These are phyloP conservation scores for Wallacemonas sp. DNA, from an alignment of 208 protist genomes.

Conservation along the genomic window DNA sequence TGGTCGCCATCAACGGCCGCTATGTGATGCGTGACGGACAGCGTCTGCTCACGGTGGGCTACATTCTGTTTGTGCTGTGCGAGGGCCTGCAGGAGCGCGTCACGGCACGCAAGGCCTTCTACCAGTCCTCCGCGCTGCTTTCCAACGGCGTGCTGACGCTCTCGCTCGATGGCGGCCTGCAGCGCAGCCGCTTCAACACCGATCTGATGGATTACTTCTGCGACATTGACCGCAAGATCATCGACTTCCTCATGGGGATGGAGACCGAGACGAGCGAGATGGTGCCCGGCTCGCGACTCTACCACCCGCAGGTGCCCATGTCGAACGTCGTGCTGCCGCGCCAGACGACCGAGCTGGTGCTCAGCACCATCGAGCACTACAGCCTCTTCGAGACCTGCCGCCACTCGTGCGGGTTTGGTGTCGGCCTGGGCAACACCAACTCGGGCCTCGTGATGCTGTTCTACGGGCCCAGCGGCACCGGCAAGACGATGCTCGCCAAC, in stretches of 20 bases:
- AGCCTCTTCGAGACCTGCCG: slow-evolving; percentile 83
- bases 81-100: slow-evolving; percentile 85
- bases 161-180: slow-evolving; percentile 37
- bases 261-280: slow-evolving; percentile 89
- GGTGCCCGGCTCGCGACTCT: slow-evolving; percentile 88
- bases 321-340: slow-evolving; percentile 82
- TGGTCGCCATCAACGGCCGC: slow-evolving; percentile 86
- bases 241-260: slow-evolving; percentile 91
- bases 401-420: slow-evolving; percentile 74
- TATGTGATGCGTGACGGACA: slow-evolving; percentile 87
- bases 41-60: slow-evolving; percentile 84
- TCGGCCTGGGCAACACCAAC: slow-evolving; percentile 54
- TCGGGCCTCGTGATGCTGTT: slow-evolving; percentile 91
- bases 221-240: slow-evolving; percentile 92
- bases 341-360: slow-evolving; percentile 74
- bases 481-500: slow-evolving; percentile 95
- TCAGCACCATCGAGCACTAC: slow-evolving; percentile 89
- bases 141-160: slow-evolving; percentile 73
- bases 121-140: slow-evolving; percentile 79
- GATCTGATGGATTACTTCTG: slow-evolving; percentile 92
- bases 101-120: slow-evolving; percentile 81
- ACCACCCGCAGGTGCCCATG: slow-evolving; percentile 76
- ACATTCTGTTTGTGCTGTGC: slow-evolving; percentile 91
- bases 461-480: slow-evolving; percentile 90
- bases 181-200: slow-evolving; percentile 82